Conservation (phyloP, 1,284 basidiomycete genomes). For the Cerioporus squamosus region DNA sequence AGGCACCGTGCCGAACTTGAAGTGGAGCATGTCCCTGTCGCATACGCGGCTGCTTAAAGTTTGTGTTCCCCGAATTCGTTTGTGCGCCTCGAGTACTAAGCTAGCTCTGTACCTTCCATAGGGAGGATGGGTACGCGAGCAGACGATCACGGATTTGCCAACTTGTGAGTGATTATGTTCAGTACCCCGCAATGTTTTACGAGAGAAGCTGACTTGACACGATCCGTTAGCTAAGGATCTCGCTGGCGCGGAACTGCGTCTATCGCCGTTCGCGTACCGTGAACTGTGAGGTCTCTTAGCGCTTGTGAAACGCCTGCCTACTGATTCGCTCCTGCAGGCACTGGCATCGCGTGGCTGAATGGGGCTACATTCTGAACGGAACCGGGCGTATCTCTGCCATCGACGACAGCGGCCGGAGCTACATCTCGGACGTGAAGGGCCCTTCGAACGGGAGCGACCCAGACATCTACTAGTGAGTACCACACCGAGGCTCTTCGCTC, state of each 20-base stretch:
- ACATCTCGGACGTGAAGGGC: conserved; percentile 31
- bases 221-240: conserved; percentile 32
- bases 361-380: conserved; percentile 34
- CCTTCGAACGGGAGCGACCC: conserved; percentile 29
- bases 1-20: conserved; percentile 33
- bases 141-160: conserved; percentile 33
- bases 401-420: conserved; percentile 29
- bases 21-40: conserved; percentile 33
- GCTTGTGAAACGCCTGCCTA: conserved; percentile 1
- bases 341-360: conserved; percentile 36
- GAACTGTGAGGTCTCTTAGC: conserved; percentile 21
- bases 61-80: neutral
- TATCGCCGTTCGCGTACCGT: conserved; percentile 40
- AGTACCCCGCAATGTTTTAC: conserved; percentile 7
- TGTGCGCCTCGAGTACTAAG: neutral
- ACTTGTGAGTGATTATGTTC: conserved; percentile 24
- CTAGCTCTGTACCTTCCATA: conserved; percentile 2
- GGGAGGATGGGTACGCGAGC: conserved; percentile 35
- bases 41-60: conserved; percentile 33
- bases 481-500: too few species aligned
- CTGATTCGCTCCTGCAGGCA: conserved; percentile 22
- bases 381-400: conserved; percentile 32
- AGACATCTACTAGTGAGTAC: conserved; percentile 32
- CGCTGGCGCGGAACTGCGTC: conserved; percentile 43
- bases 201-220: conserved; percentile 2